phyloP scores from a whole-genome alignment of 164 flowering plant genomes.

The Saururus chinensis region DNA sequence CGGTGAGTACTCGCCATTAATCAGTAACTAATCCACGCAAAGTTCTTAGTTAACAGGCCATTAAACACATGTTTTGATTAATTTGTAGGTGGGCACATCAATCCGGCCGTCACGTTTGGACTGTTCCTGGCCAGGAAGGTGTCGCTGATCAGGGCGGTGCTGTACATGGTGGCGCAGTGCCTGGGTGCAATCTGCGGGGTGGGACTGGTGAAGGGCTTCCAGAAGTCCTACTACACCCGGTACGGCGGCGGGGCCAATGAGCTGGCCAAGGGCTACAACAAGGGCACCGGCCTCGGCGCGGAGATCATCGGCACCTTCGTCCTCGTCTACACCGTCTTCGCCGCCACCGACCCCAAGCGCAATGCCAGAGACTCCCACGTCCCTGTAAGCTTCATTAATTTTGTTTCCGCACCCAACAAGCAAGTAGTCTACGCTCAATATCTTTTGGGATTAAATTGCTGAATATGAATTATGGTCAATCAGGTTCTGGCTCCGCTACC shows the following conservation, averaged over 20 bases:
- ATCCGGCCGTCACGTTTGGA: slow-evolving; percentile 58
- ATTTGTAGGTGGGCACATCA: slow-evolving; percentile 6
- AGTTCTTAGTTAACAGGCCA: neutral
- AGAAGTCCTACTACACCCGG: slow-evolving; percentile 20
- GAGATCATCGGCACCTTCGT: slow-evolving; percentile 60
- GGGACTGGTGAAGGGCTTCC: slow-evolving; percentile 53
- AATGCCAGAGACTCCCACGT: slow-evolving; percentile 58
- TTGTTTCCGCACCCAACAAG: neutral
- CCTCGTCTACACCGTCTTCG: slow-evolving; percentile 56
- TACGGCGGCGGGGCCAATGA: slow-evolving; percentile 53
- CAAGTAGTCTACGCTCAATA: no score
- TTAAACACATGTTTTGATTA: neutral
- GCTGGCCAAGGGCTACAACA: slow-evolving; percentile 32
- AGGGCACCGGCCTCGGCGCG: slow-evolving; percentile 45
- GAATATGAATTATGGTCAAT: neutral
- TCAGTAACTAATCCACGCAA: neutral
- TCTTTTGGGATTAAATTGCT: no score
- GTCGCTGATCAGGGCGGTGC: slow-evolving; percentile 39
- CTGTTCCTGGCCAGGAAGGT: slow-evolving; percentile 49
- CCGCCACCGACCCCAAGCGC: slow-evolving; percentile 61
- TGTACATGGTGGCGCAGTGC: slow-evolving; percentile 60
- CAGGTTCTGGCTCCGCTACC: slow-evolving; percentile 94
- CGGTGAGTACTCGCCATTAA: slow-evolving; percentile 24
- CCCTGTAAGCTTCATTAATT: slow-evolving; percentile 28
- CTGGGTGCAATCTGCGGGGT: slow-evolving; percentile 48